These are phyloP conservation scores for Yamadazyma friedrichii DNA, from an alignment of 1,139 yeast species.

Conservation along the genomic window DNA sequence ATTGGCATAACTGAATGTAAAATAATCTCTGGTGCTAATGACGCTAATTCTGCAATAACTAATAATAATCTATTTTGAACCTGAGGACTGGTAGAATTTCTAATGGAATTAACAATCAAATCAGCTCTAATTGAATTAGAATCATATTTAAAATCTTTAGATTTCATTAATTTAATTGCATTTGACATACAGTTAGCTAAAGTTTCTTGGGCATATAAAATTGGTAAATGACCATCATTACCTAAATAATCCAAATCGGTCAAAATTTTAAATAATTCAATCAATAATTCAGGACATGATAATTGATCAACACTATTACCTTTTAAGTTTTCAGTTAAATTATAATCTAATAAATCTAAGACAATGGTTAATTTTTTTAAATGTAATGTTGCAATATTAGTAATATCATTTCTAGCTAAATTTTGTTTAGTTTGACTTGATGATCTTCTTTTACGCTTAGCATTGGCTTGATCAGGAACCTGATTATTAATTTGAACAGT, in stretches of 20 bases:
- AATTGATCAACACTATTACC: slow-evolving; percentile 13
- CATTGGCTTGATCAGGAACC: slow-evolving; percentile 49
- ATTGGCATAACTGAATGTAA: slow-evolving; percentile 98
- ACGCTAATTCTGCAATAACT: slow-evolving; percentile 84
- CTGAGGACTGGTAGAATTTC: slow-evolving; percentile 89
- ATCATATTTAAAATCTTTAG: slow-evolving; percentile 40
- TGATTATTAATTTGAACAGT: slow-evolving; percentile 46
- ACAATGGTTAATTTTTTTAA: slow-evolving; percentile 75
- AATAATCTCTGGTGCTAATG: slow-evolving; percentile 86
- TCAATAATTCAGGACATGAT: slow-evolving; percentile 50
- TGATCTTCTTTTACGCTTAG: slow-evolving; percentile 78
- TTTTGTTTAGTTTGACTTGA: slow-evolving; percentile 73
- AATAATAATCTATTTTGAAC: slow-evolving; percentile 85
- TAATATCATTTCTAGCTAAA: slow-evolving; percentile 68
- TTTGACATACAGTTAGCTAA: slow-evolving; percentile 83
- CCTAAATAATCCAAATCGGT: slow-evolving; percentile 89
- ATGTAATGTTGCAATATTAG: slow-evolving; percentile 73
- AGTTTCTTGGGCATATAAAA: slow-evolving; percentile 86
- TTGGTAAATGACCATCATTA: slow-evolving; percentile 88
- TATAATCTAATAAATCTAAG: slow-evolving; percentile 72
- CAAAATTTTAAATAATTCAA: slow-evolving; percentile 64
- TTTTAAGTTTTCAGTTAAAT: slow-evolving; percentile 23
- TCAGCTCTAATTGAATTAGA: slow-evolving; percentile 82
- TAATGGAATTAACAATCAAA: slow-evolving; percentile 82
- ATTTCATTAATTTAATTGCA: slow-evolving; percentile 56